phyloP scores from a whole-genome alignment of 495 filamentous ascomycete species.

The Terfezia boudieri region DNA sequence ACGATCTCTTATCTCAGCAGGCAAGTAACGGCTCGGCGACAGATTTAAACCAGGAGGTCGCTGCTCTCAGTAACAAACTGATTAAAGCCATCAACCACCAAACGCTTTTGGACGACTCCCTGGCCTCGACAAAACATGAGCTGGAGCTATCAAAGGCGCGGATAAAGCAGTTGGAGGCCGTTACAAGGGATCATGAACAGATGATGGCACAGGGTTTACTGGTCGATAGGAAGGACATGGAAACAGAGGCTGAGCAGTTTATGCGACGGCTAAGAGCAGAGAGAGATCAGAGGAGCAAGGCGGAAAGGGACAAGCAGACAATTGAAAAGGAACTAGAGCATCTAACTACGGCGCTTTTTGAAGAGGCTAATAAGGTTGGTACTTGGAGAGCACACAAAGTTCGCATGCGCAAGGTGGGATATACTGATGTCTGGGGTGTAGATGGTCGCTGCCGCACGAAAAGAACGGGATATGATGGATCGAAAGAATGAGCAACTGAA shows the following conservation, averaged over 20 bases:
- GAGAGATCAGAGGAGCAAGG: conserved; percentile 30
- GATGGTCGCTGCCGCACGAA: conserved; percentile 74
- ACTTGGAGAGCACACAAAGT: neutral
- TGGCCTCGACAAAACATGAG: conserved; percentile 63
- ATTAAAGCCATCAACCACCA: conserved; percentile 96
- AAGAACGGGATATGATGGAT: conserved; percentile 50
- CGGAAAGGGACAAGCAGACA: conserved; percentile 47
- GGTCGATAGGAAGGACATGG: conserved; percentile 42
- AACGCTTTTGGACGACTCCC: conserved; percentile 70
- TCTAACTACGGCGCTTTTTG: conserved; percentile 72
- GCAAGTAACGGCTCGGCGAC: conserved; percentile 21
- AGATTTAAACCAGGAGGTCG: conserved; percentile 70
- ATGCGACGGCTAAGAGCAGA: conserved; percentile 44
- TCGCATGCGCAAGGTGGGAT: neutral
- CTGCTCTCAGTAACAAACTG: conserved; percentile 77
- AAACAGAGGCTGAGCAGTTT: conserved; percentile 47
- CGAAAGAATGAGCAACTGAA: conserved; percentile 61
- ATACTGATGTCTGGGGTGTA: conserved; percentile 22
- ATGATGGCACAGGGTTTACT: conserved; percentile 50
- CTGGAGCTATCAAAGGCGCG: conserved; percentile 49
- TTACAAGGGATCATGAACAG: conserved; percentile 44
- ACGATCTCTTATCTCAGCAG: neutral
- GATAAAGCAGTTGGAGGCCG: conserved; percentile 43
- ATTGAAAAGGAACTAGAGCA: conserved; percentile 73
- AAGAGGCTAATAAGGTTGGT: conserved; percentile 70